phyloP scores from a whole-genome alignment of 106 monocot species.

The Iris macrosiphon region DNA sequence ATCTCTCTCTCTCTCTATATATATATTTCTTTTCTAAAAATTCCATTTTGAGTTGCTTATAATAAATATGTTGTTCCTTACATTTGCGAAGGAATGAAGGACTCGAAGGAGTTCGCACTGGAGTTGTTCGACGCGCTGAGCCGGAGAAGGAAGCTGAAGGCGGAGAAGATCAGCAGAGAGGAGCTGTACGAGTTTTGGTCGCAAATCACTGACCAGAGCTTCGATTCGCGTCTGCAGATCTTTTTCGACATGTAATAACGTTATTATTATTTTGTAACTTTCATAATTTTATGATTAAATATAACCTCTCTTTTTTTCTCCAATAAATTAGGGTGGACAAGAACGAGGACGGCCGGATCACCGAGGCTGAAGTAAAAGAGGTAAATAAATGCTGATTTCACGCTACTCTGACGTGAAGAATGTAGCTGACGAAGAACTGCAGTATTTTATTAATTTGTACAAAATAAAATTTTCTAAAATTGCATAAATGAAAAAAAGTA shows the following conservation, averaged over 20 bases:
- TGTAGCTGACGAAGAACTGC: too few relatives aligned
- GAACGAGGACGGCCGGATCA: constrained; percentile 54
- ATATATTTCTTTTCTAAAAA: neutral
- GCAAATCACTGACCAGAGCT: constrained; percentile 46
- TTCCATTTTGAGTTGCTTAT: neutral
- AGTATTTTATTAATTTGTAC: too few relatives aligned
- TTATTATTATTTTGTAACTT: neutral
- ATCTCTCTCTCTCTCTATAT: neutral
- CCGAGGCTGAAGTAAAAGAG: constrained; percentile 67
- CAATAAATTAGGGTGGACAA: constrained; percentile 78
- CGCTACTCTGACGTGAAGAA: too few relatives aligned
- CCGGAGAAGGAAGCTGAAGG: constrained; percentile 12
- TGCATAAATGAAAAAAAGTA: too few relatives aligned
- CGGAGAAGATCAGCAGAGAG: constrained; percentile 16
- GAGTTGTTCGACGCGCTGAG: constrained; percentile 49
- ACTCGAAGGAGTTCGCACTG: constrained; percentile 36
- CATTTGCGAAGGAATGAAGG: constrained; percentile 32
- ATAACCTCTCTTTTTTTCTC: neutral
- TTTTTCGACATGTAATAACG: constrained; percentile 45
- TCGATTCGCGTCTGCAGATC: constrained; percentile 52
- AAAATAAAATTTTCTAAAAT: too few relatives aligned
- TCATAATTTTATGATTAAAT: neutral
- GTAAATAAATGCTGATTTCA: too few relatives aligned
- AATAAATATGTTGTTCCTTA: too few relatives aligned
- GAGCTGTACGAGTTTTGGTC: constrained; percentile 42